phyloP scores from a whole-genome alignment of 169 alveolate genomes.

The Plasmodium adleri region DNA sequence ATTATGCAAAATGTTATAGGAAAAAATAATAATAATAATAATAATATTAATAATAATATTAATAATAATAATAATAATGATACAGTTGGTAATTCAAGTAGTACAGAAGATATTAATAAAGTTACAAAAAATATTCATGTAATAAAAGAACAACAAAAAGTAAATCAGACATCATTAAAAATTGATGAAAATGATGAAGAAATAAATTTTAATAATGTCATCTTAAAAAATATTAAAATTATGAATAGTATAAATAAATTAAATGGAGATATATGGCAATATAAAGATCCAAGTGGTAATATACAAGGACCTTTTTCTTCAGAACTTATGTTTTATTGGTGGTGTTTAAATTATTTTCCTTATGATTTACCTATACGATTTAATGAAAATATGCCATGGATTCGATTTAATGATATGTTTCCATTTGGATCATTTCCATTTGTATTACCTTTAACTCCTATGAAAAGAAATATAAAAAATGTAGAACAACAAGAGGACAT shows the following conservation, averaged over 20 bases:
- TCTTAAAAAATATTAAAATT: neutral
- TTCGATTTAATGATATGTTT: slow-evolving; percentile 81
- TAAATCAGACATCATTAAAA: too few species aligned
- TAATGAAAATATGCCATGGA: slow-evolving; percentile 84
- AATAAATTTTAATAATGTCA: neutral
- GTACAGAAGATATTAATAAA: too few species aligned
- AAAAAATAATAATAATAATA: neutral
- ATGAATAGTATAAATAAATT: slow-evolving; percentile 55
- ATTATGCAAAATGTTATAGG: slow-evolving; percentile 1
- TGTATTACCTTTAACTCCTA: slow-evolving; percentile 72
- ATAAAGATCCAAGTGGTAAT: slow-evolving; percentile 85
- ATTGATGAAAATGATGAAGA: too few species aligned
- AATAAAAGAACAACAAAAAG: too few species aligned
- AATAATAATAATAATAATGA: neutral
- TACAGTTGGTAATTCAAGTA: too few species aligned
- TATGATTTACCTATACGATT: slow-evolving; percentile 82
- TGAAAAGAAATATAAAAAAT: slow-evolving; percentile 12
- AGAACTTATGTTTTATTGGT: slow-evolving; percentile 86
- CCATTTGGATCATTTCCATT: slow-evolving; percentile 81
- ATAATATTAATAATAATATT: neutral
- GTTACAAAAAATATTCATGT: too few species aligned
- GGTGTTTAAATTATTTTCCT: slow-evolving; percentile 82
- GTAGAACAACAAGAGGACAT: neutral
- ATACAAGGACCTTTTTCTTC: slow-evolving; percentile 87
- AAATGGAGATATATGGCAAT: slow-evolving; percentile 82